Conservation (phyloP, 129 eudicot species). For the Chrysanthemum makinoi region DNA sequence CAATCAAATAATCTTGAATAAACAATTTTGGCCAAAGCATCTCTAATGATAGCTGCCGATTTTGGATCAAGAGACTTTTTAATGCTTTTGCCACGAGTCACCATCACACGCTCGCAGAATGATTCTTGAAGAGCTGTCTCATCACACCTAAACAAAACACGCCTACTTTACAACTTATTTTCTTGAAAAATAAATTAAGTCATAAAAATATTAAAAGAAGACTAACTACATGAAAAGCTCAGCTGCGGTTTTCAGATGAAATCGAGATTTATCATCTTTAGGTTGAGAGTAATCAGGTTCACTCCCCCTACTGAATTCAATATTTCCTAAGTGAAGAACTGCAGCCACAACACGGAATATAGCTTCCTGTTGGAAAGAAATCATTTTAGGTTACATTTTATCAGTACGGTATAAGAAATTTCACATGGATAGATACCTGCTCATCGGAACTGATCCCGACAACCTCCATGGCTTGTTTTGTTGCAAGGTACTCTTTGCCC, state of each 20-base stretch:
- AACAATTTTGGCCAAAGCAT: slow-evolving; percentile 84
- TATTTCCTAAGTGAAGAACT: slow-evolving; percentile 82
- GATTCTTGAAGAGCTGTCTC: slow-evolving; percentile 78
- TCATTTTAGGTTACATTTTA: neutral
- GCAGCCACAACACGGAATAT: slow-evolving; percentile 98
- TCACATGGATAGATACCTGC: slow-evolving; percentile 47
- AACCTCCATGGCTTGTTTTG: slow-evolving; percentile 80
- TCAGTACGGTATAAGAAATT: neutral
- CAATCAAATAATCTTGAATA: slow-evolving; percentile 89
- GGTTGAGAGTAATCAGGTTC: slow-evolving; percentile 85
- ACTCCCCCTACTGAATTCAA: slow-evolving; percentile 63
- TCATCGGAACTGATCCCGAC: slow-evolving; percentile 84
- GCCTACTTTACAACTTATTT: slow-evolving; percentile 5
- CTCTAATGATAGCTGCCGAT: slow-evolving; percentile 77
- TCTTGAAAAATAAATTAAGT: neutral
- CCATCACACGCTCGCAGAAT: slow-evolving; percentile 84
- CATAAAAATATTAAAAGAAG: slow-evolving; percentile 15
- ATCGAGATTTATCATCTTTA: slow-evolving; percentile 69
- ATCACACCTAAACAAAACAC: slow-evolving; percentile 64
- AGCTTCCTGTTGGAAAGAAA: slow-evolving; percentile 56
- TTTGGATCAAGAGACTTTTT: slow-evolving; percentile 70
- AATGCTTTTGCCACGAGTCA: slow-evolving; percentile 87
- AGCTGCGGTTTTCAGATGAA: slow-evolving; percentile 72
- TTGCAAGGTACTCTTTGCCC: slow-evolving; percentile 65
- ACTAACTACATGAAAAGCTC: slow-evolving; percentile 75